Conservation (phyloP, 1,284 basidiomycete genomes). For the Coriolopsis trogii region DNA sequence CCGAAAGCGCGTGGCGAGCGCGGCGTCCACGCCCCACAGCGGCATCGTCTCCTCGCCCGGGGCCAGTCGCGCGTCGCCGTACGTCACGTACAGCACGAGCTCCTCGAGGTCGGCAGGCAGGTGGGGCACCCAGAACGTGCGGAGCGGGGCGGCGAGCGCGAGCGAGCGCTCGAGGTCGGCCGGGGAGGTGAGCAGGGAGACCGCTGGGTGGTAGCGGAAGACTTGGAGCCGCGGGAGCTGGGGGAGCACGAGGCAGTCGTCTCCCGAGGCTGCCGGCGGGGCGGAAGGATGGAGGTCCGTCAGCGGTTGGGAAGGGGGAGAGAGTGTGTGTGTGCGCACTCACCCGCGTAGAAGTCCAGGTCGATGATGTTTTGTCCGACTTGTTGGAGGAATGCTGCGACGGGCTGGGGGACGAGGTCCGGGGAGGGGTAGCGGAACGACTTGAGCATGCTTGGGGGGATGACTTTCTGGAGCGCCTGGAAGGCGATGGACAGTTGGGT, state of each 20-base stretch:
- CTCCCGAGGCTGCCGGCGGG: background rate
- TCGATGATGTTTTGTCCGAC: slow-evolving; percentile 10
- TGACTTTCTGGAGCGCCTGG: background rate
- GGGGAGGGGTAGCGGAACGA: slow-evolving; percentile 3
- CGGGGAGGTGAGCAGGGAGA: background rate
- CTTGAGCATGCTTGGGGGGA: slow-evolving; percentile 2
- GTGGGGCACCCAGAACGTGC: background rate
- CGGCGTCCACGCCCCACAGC: slow-evolving; percentile 2
- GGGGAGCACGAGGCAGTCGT: slow-evolving; percentile 4
- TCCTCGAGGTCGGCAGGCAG: slow-evolving; percentile 8
- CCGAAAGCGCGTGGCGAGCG: background rate
- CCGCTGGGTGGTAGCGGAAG: slow-evolving; percentile 4
- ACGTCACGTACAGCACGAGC: slow-evolving; percentile 4
- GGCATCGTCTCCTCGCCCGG: background rate
- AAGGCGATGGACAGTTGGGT: background rate
- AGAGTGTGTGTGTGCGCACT: background rate
- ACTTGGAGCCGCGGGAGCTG: slow-evolving; percentile 2
- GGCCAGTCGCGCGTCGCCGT: background rate
- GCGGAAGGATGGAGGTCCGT: background rate
- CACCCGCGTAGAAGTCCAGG: slow-evolving; percentile 1
- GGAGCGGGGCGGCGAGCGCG: background rate
- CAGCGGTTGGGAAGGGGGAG: background rate
- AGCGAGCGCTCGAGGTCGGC: background rate
- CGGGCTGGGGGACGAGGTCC: background rate
- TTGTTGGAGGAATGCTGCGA: background rate